Conservation (phyloP, 2,329 filamentous ascomycete species). For the Stylonectria norvegica region DNA sequence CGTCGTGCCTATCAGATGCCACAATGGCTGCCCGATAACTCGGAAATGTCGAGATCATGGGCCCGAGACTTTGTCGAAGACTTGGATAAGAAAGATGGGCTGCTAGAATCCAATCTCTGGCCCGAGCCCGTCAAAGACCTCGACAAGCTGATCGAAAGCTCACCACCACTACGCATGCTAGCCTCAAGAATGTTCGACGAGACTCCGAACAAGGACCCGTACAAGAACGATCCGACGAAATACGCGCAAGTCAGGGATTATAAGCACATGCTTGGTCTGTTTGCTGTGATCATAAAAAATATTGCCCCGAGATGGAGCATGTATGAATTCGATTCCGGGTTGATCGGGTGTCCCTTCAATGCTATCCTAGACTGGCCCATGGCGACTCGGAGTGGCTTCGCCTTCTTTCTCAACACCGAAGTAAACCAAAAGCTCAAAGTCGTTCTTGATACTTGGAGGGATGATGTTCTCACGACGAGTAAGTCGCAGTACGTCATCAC, state of each 20-base stretch:
- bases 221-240: slow-evolving; percentile 10
- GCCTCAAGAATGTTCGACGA: no score
- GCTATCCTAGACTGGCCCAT: slow-evolving; percentile 59
- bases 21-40: no score
- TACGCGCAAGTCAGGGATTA: slow-evolving; percentile 15
- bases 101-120: no score
- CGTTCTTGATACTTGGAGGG: slow-evolving; percentile 45
- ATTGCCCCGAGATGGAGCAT: slow-evolving; percentile 18
- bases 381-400: slow-evolving; percentile 51
- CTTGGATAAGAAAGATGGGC: no score
- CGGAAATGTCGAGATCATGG: no score
- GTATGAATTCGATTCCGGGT: slow-evolving; percentile 23
- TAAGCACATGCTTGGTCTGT: slow-evolving; percentile 20
- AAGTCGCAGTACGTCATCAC: slow-evolving; percentile 6
- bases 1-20: no score
- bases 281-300: slow-evolving; percentile 13
- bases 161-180: no score
- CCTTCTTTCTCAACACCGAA: slow-evolving; percentile 50
- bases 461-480: slow-evolving; percentile 26
- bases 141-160: no score
- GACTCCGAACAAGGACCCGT: slow-evolving; percentile 20
- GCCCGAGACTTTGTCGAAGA: no score
- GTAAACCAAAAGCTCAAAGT: slow-evolving; percentile 52
- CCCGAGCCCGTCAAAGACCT: no score
- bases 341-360: slow-evolving; percentile 55